A percentile compares a stretch with the other conserved stretches of the same genome.
These are phyloP conservation scores for Scenedesmus sp. DNA, from an alignment of 163 green algal genomes.

Conservation along the genomic window DNA sequence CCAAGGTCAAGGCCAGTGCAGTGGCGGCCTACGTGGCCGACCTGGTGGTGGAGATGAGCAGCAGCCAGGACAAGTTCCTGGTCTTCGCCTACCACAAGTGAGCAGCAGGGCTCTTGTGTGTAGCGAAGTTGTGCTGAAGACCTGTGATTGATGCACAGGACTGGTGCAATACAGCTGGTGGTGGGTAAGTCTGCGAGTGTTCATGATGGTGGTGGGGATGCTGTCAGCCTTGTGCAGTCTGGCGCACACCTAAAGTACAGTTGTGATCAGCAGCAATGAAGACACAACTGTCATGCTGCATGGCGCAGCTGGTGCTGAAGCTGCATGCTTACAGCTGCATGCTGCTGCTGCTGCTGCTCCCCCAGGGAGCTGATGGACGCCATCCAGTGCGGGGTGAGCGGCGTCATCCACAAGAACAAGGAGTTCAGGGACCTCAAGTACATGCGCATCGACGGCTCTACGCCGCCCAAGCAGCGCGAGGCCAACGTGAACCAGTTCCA, in stretches of 20 bases:
- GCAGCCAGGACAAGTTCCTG: conserved; percentile 84
- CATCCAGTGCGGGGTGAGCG: conserved; percentile 59
- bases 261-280: too few relatives aligned
- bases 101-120: background rate
- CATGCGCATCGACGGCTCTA: conserved; percentile 93
- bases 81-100: conserved; percentile 96
- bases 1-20: conserved; percentile 57
- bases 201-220: too few relatives aligned
- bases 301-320: conserved; percentile 68
- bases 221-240: too few relatives aligned
- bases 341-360: conserved; percentile 60
- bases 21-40: conserved; percentile 62
- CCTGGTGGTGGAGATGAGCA: conserved; percentile 40
- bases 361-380: conserved; percentile 64
- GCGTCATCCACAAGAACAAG: conserved; percentile 14
- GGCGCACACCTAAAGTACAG: too few relatives aligned
- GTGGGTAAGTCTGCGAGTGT: too few relatives aligned
- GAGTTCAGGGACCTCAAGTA: conserved; percentile 57
- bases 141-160: background rate
- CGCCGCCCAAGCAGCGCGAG: conserved; percentile 53
- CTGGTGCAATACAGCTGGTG: too few relatives aligned
- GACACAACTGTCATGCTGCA: background rate
- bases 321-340: background rate
- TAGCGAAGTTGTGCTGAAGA: background rate
- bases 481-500: conserved; percentile 70